Evolutionary conservation across 352 stramenopile genomes (phyloP), one percentile per base, ranked within the genome.

Genomic region (Pythium biforme): DNA sequence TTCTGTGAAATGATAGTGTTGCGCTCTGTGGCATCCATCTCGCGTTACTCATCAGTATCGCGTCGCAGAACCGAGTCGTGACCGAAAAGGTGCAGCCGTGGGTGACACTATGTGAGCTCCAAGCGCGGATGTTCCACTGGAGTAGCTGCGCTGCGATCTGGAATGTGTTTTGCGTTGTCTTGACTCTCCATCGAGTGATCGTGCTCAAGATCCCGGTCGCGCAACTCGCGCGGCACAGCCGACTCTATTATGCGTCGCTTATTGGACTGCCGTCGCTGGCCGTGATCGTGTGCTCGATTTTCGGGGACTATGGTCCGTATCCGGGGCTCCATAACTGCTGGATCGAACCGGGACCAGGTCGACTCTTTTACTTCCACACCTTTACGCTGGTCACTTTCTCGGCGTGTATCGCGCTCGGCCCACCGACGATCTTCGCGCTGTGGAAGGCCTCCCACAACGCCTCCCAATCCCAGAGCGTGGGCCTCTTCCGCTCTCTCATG

Each of bases 241-340:
- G 55, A 1, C 14, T 33, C 15, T 71, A 72, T 20, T 74, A 76
- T 41, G 31, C 56, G 17, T 72, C 58, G 31, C 46, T 76, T 19
- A 7, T 64, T 19, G 56, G 70, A 3, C 25, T 72, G 10, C 69
- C 66, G 12, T 55, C 61, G 26, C 52, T 65, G 23, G 61, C 61
- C 1, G 69, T 74, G 4, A 45, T 29, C 11, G 54, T 54, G 33
- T 76, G 69, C 62, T 76, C 58, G 26, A 52, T 60, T 25, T 76
- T 76, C 23, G 66, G 52, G 3, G 53, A 52, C 40, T 76, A 73
- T 25, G 66, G 66, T 4, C 69, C 69, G 29, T 76, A 73, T 29
- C 61, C 57, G 22, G 69, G 66, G 5, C 66, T 74, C 27, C 66
- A 77, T 53, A 74, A 72, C 27, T 77, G 70, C 59, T 77, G 66